Evolutionary conservation across 768 basidiomycete genomes (phyloP).

Genomic region (Steccherinum ochraceum): DNA sequence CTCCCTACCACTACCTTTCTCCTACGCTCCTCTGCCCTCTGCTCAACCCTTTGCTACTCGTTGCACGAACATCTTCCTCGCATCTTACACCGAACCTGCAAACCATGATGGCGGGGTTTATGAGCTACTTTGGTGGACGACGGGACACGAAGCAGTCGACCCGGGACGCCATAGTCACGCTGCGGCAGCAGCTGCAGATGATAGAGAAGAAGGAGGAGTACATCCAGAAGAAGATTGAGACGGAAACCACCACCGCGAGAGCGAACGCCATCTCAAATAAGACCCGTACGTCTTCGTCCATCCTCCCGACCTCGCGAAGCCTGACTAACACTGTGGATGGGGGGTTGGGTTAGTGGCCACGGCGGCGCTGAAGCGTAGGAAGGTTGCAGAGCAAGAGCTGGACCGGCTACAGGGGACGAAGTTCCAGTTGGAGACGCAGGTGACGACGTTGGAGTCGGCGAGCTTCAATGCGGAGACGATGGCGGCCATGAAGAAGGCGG

Average conservation of each 20-base stretch:
- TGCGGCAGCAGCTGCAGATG: conserved; percentile 93
- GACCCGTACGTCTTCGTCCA: conserved; percentile 55
- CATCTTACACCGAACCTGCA: neutral
- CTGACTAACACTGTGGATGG: neutral
- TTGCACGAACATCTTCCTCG: neutral
- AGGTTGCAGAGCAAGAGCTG: conserved; percentile 79
- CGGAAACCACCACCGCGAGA: conserved; percentile 87
- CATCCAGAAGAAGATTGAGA: conserved; percentile 93
- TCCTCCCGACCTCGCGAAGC: neutral
- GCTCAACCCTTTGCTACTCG: neutral
- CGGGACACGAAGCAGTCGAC: conserved; percentile 81
- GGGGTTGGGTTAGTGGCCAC: conserved; percentile 63
- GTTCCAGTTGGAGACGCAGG: conserved; percentile 91
- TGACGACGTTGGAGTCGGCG: conserved; percentile 94
- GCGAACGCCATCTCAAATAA: conserved; percentile 93
- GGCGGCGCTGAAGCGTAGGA: conserved; percentile 89
- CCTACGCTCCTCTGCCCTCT: neutral
- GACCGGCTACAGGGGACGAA: conserved; percentile 81
- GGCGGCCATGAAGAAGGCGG: conserved; percentile 94
- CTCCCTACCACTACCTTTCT: neutral
- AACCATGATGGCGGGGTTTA: conserved; percentile 64
- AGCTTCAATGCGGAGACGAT: conserved; percentile 98
- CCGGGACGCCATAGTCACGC: conserved; percentile 86
- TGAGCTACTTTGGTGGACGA: conserved; percentile 86
- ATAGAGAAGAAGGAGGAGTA: conserved; percentile 99